Percentiles rank a stretch among this genome's conserved stretches.
Conservation (phyloP, 352 stramenopile species). For the Phytophthora sansomeana region DNA sequence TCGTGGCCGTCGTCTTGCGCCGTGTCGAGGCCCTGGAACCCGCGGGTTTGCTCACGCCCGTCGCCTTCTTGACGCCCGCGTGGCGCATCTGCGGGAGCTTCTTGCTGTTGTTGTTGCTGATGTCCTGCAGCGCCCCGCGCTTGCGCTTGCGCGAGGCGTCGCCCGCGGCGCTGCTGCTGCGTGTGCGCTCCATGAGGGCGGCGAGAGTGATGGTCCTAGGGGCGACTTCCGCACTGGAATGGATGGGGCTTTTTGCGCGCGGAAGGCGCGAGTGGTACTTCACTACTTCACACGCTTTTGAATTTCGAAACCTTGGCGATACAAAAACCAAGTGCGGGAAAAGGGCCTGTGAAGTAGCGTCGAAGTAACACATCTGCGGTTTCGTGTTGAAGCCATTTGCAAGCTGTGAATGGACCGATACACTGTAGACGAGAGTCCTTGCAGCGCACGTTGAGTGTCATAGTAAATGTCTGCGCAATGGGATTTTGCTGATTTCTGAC, state of each 20-base stretch:
- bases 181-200: slow-evolving; percentile 33
- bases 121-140: slow-evolving; percentile 80
- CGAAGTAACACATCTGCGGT: no score
- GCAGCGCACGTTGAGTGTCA: no score
- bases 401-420: no score
- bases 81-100: slow-evolving; percentile 31
- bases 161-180: slow-evolving; percentile 16
- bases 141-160: slow-evolving; percentile 75
- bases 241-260: slow-evolving; percentile 29
- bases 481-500: no score
- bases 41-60: slow-evolving; percentile 10
- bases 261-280: slow-evolving; percentile 13
- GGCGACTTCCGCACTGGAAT: slow-evolving; percentile 6
- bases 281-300: slow-evolving; percentile 19
- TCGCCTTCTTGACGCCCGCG: slow-evolving; percentile 36
- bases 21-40: slow-evolving; percentile 12
- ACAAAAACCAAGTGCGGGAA: slow-evolving; percentile 21
- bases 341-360: no score
- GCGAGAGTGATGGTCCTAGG: slow-evolving; percentile 2
- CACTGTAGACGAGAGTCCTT: no score
- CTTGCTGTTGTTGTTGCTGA: slow-evolving; percentile 80
- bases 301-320: slow-evolving; percentile 33
- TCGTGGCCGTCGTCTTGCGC: slow-evolving; percentile 23
- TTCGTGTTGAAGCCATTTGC: no score
- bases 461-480: no score